Evolutionary conservation across 352 stramenopile genomes (phyloP).

Genomic region (Blastocystis sp.): DNA sequence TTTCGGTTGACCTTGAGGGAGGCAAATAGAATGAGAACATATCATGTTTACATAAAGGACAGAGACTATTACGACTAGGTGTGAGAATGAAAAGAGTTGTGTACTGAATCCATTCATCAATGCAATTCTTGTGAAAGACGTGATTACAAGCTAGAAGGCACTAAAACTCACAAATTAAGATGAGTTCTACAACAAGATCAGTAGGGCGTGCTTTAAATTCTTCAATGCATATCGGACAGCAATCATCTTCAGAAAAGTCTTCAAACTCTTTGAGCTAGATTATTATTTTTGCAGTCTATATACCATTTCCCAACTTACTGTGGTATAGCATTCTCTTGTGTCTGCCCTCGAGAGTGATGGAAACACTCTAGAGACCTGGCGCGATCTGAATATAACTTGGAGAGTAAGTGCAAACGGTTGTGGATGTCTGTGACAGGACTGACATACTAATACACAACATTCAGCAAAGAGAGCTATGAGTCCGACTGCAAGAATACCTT

Average conservation of each 20-base stretch:
- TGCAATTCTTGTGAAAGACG: slow-evolving; percentile 38
- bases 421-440: not conserved
- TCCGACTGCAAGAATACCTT: not conserved
- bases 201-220: not conserved
- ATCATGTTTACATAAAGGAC: slow-evolving; percentile 37
- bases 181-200: slow-evolving; percentile 22
- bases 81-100: not conserved
- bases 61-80: not conserved
- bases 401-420: not conserved
- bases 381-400: not conserved
- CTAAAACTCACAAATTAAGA: not conserved
- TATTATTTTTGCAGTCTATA: not conserved
- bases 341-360: not conserved
- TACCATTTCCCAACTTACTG: not conserved
- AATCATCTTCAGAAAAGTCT: slow-evolving; percentile 26
- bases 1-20: not conserved
- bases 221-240: slow-evolving; percentile 36
- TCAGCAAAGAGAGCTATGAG: slow-evolving; percentile 3
- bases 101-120: slow-evolving; percentile 52
- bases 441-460: not conserved
- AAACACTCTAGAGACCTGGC: slow-evolving; percentile 1
- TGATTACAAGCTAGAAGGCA: slow-evolving; percentile 12
- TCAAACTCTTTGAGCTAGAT: not conserved
- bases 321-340: not conserved
- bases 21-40: not conserved